Evolutionary conservation across 768 basidiomycete species (phyloP), one percentile per base, ranked within the genome.

Genomic region (Termitomyces sp.): DNA sequence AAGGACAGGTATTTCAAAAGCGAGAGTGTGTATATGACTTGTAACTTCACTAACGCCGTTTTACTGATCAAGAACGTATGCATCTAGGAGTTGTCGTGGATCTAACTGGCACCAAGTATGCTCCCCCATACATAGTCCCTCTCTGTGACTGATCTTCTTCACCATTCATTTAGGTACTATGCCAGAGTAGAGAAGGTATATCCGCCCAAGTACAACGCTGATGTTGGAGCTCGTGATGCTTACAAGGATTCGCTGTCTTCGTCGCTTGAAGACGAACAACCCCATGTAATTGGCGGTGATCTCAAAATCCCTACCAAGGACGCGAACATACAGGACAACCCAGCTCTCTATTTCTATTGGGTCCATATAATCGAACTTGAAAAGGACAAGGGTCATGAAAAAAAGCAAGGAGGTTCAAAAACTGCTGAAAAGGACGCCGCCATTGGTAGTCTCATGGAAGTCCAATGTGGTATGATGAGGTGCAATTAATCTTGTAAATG

Each of bases 1-100:
- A 94, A 94, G 66, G 91, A 98, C 74, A 84, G 97, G 31, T 99
- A 94, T 72, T 98, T 94, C 72, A 76, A 82, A 43, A 87, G 85
- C 63, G 97, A 99, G 74, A 88, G 94, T 95, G 66, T 59, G 94
- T 84, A 57, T 46, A 53, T 56, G 56, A 58, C 36, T 51, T 46
- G n/a, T 5, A 34, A n/a, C 36, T 22, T 44, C 34, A 3, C 37
- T 46, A 52, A 26, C 36, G 60, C 31, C 51, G 41, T 36, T 31
- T 52, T 34, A 53, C 64, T 64, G 46, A 70, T 60, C 46, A 44
- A 53, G 57, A 56, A 57, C 50, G 13, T 22, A 14, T 8, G 26
- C 24, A 47, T 54, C 61, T 67, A 95, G 92, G 82, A 74, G 85
- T 96, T 54, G 83, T 92, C 58, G 87, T 98, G 56, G 94, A 98